Evolutionary conservation across 495 filamentous ascomycete genomes (phyloP).

Genomic region (Darksidea phi): DNA sequence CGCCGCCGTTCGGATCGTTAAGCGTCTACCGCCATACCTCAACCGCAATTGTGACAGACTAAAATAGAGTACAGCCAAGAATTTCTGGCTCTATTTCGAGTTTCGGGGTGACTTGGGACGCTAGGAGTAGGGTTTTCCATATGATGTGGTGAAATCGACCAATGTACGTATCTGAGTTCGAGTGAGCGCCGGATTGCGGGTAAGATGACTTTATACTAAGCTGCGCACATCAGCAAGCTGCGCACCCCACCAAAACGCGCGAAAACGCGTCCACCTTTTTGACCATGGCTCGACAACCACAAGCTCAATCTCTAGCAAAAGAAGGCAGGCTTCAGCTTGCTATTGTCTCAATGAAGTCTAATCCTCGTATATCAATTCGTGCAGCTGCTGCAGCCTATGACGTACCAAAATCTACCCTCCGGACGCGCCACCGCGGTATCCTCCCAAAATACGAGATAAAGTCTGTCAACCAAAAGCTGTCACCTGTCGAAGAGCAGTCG

Average conservation of each 20-base stretch:
- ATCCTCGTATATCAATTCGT: constrained; percentile 4
- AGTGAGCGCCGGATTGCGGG: too few species aligned
- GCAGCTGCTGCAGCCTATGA: constrained; percentile 4
- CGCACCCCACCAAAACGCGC: constrained; percentile 8
- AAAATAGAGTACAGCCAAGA: too few species aligned
- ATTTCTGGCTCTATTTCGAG: too few species aligned
- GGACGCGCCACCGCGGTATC: background rate
- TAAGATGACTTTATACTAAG: too few species aligned
- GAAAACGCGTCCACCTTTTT: constrained; percentile 1
- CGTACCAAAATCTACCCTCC: constrained; percentile 2
- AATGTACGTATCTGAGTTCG: too few species aligned
- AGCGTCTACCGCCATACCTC: background rate
- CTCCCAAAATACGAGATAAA: background rate
- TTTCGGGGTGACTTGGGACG: too few species aligned
- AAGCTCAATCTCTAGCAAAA: constrained; percentile 8
- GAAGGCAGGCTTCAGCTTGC: constrained; percentile 8
- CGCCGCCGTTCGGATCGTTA: background rate
- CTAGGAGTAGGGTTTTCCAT: too few species aligned
- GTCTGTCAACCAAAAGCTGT: background rate
- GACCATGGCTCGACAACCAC: constrained; percentile 1
- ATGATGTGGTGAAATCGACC: too few species aligned
- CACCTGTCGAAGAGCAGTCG: constrained; percentile 6
- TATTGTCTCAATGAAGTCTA: constrained; percentile 10
- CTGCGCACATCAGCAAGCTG: background rate
- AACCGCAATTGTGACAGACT: too few species aligned